These are phyloP conservation scores for Plasmodium relictum DNA, from an alignment of 169 alveolate species.

Conservation along the genomic window DNA sequence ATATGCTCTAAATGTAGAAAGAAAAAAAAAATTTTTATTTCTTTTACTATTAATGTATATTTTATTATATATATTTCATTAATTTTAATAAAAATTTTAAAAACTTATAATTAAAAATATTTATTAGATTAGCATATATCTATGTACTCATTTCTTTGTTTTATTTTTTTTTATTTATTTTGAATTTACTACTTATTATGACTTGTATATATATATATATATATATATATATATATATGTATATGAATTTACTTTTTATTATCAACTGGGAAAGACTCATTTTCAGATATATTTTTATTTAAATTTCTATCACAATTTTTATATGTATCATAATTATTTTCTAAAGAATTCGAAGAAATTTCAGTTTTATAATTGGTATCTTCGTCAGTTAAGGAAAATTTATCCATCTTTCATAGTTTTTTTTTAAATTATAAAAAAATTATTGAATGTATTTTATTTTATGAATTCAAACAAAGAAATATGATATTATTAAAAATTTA, in stretches of 20 bases:
- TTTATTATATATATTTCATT: too few species aligned
- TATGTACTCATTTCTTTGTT: too few species aligned
- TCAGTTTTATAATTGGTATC: slow-evolving; percentile 20
- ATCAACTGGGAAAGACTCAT: slow-evolving; percentile 17
- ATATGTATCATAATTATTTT: too few species aligned
- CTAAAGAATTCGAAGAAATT: slow-evolving; percentile 1
- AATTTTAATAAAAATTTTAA: too few species aligned
- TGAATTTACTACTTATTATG: too few species aligned
- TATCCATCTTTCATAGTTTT: slow-evolving; percentile 35
- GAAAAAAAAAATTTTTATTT: neutral
- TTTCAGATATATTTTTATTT: neutral
- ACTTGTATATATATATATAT: too few species aligned
- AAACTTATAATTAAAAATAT: too few species aligned
- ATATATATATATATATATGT: neutral
- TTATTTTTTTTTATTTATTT: too few species aligned
- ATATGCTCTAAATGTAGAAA: slow-evolving; percentile 17
- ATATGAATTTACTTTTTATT: slow-evolving; percentile 28
- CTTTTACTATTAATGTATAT: too few species aligned
- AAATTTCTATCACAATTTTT: neutral
- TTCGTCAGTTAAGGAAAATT: slow-evolving; percentile 6
- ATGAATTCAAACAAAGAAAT: too few species aligned
- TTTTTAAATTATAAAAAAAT: slow-evolving; percentile 13
- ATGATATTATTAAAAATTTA: neutral
- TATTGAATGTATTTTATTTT: too few species aligned
- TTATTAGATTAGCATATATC: too few species aligned